A percentile compares a stretch with the other conserved stretches of the same genome.
phyloP scores from a whole-genome alignment of 768 basidiomycete genomes.

The Termitomyces sp. region DNA sequence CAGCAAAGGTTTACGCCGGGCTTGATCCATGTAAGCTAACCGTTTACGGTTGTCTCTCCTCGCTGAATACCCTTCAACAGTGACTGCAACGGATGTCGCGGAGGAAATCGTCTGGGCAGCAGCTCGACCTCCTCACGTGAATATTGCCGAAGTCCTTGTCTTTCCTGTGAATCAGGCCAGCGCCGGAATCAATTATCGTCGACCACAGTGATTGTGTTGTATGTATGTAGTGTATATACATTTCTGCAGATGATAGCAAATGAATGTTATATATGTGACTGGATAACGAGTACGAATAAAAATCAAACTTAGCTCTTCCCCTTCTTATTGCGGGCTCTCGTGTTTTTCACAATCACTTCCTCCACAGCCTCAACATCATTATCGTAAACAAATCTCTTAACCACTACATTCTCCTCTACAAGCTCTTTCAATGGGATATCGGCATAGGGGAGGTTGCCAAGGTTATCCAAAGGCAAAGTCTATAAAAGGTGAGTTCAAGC shows the following conservation, averaged over 20 bases:
- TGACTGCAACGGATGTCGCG: constrained; percentile 83
- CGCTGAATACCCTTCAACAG: constrained; percentile 30
- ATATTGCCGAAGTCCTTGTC: constrained; percentile 77
- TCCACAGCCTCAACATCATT: constrained; percentile 46
- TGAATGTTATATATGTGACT: constrained; percentile 11
- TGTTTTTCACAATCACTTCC: constrained; percentile 39
- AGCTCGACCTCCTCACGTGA: constrained; percentile 85
- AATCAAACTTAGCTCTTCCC: constrained; percentile 25
- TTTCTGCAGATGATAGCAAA: constrained; percentile 13
- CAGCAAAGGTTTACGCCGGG: constrained; percentile 89
- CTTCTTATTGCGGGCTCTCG: constrained; percentile 54
- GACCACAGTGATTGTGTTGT: constrained; percentile 24
- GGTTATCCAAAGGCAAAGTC: constrained; percentile 58
- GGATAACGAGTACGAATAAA: constrained; percentile 1
- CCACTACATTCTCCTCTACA: constrained; percentile 57
- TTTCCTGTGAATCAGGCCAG: constrained; percentile 80
- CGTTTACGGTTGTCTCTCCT: background rate
- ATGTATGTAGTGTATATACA: constrained; percentile 7
- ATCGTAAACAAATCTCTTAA: constrained; percentile 81
- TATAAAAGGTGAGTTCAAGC: constrained; percentile 20
- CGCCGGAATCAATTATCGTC: constrained; percentile 57
- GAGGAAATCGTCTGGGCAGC: constrained; percentile 99
- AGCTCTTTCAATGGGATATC: constrained; percentile 54
- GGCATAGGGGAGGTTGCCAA: constrained; percentile 65
- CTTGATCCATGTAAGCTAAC: constrained; percentile 71